phyloP scores from a whole-genome alignment of 2,329 filamentous ascomycete species.

The Drechslera avenae region DNA sequence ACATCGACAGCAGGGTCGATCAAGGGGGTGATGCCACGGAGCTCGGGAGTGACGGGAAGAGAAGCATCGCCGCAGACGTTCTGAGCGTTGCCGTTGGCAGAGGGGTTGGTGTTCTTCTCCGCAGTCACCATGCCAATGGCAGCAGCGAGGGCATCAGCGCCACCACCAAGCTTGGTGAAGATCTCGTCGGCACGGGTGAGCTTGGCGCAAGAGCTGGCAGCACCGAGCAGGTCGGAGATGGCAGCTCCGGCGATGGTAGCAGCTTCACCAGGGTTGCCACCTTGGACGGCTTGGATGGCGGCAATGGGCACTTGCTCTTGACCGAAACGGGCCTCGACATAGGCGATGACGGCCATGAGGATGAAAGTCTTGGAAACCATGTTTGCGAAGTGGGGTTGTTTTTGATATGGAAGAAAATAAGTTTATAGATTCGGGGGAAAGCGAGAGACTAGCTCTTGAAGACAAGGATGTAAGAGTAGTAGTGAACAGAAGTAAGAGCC shows the following conservation, averaged over 20 bases:
- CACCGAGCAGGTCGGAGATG: slow-evolving; percentile 67
- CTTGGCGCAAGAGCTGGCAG: slow-evolving; percentile 69
- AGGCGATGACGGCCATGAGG: slow-evolving; percentile 40
- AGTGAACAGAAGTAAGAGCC: slow-evolving; percentile 21
- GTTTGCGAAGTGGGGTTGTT: slow-evolving; percentile 15
- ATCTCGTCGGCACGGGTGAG: slow-evolving; percentile 69
- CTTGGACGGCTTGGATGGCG: slow-evolving; percentile 59
- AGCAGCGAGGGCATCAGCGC: slow-evolving; percentile 64
- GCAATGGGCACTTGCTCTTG: slow-evolving; percentile 66
- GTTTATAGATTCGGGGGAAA: slow-evolving; percentile 8
- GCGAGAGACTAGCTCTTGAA: slow-evolving; percentile 46
- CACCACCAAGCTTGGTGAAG: slow-evolving; percentile 64
- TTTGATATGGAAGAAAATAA: not conserved
- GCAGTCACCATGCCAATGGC: slow-evolving; percentile 68
- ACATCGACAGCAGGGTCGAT: slow-evolving; percentile 68
- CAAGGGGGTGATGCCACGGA: slow-evolving; percentile 70
- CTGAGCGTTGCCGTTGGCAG: slow-evolving; percentile 60
- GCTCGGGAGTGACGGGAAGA: slow-evolving; percentile 64
- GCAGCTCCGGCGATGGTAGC: slow-evolving; percentile 67
- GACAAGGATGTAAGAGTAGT: slow-evolving; percentile 11
- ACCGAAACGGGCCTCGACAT: slow-evolving; percentile 59
- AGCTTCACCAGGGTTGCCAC: slow-evolving; percentile 64
- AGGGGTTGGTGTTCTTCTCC: slow-evolving; percentile 77
- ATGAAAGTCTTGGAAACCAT: slow-evolving; percentile 45
- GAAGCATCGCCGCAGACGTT: slow-evolving; percentile 67